Evolutionary conservation across 257 asterid species (phyloP).

Genomic region (Solanum etuberosum): DNA sequence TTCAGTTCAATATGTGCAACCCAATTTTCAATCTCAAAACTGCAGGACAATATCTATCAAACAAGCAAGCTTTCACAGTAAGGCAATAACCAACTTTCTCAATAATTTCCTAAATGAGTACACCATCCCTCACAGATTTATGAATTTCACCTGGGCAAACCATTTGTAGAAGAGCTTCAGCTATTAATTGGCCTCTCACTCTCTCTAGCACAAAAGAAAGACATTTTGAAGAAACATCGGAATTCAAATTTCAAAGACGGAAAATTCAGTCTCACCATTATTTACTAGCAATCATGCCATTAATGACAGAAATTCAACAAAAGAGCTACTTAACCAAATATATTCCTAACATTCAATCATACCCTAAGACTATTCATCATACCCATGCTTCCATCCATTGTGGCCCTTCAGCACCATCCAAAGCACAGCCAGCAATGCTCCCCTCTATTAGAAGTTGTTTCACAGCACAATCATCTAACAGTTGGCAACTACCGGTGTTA

Average conservation of each 20-base stretch:
- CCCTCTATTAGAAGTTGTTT: slow-evolving; percentile 97
- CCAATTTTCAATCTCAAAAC: not conserved
- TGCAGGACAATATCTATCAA: not conserved
- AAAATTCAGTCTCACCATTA: not conserved
- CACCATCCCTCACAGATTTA: not conserved
- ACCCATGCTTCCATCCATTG: slow-evolving; percentile 99
- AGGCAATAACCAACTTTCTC: not conserved
- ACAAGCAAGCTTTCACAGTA: not conserved
- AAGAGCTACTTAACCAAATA: slow-evolving; percentile 8
- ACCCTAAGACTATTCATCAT: slow-evolving; percentile 74
- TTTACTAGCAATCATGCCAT: not conserved
- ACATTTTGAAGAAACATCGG: not conserved
- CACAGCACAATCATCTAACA: slow-evolving; percentile 97
- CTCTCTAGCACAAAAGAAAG: not conserved
- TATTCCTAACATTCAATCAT: slow-evolving; percentile 33
- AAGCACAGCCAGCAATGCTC: slow-evolving; percentile 92
- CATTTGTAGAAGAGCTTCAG: not conserved
- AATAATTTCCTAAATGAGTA: not conserved
- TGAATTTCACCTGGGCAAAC: not conserved
- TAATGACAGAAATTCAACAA: not conserved
- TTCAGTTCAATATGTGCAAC: not conserved
- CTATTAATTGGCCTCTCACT: not conserved
- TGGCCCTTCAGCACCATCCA: slow-evolving; percentile 99
- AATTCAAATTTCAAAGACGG: not conserved
- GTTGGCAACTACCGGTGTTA: slow-evolving; percentile 98